A percentile compares a stretch with the other conserved stretches of the same genome.
phyloP scores from a whole-genome alignment of 345 rosid genomes.

The Hibiscus trionum region DNA sequence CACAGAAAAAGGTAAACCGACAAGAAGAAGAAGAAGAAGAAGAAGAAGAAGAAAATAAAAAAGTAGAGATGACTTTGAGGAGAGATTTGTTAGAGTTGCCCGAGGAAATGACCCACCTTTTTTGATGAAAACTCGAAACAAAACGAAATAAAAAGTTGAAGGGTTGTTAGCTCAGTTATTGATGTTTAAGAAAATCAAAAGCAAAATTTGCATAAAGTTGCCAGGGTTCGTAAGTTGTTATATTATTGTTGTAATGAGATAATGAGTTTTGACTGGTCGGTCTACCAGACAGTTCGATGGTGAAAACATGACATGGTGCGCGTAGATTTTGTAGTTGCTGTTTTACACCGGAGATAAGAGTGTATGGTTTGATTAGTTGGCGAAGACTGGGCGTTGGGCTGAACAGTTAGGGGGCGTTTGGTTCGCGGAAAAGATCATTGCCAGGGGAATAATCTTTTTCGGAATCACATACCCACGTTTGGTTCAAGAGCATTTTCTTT shows the following conservation, averaged over 20 bases:
- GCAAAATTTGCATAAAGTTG: neutral
- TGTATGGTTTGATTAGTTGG: constrained; percentile 2
- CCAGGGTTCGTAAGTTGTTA: neutral
- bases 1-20: constrained; percentile 3
- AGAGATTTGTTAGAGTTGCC: constrained; percentile 14
- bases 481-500: no score
- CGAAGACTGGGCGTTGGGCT: constrained; percentile 25
- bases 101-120: constrained; percentile 15
- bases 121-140: neutral
- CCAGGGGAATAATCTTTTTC: no score
- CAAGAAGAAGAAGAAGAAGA: neutral
- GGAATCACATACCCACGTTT: no score
- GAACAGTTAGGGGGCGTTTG: no score
- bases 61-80: constrained; percentile 45
- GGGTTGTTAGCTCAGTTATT: constrained; percentile 29
- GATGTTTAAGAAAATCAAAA: neutral
- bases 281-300: constrained; percentile 58
- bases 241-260: neutral
- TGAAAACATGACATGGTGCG: neutral
- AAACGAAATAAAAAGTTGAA: constrained; percentile 24
- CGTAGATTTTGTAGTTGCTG: neutral
- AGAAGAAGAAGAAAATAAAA: constrained; percentile 14
- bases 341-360: neutral
- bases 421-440: no score
- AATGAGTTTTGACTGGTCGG: constrained; percentile 75